These are phyloP conservation scores for Neonectria magnoliae DNA, from an alignment of 2,329 filamentous ascomycete genomes.

Conservation along the genomic window DNA sequence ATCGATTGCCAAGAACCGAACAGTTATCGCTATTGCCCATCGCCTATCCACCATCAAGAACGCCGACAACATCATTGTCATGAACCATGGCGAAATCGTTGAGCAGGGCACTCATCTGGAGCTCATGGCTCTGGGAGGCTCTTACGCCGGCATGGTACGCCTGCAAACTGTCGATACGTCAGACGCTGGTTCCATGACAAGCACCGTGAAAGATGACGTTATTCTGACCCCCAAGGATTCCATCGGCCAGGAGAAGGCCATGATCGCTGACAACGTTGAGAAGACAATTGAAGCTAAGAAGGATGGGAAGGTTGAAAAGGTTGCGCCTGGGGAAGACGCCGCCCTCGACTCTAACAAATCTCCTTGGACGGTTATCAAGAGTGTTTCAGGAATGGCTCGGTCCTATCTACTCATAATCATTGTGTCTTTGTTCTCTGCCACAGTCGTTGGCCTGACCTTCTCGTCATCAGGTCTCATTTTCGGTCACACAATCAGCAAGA, in stretches of 20 bases:
- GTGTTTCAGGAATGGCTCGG: conserved; percentile 50
- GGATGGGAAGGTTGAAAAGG: conserved; percentile 47
- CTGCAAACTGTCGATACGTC: conserved; percentile 52
- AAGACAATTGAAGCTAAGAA: conserved; percentile 51
- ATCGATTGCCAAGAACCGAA: conserved; percentile 61
- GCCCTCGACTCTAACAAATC: conserved; percentile 54
- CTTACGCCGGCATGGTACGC: conserved; percentile 64
- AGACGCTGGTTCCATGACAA: conserved; percentile 44
- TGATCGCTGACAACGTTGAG: conserved; percentile 42
- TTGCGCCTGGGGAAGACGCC: conserved; percentile 45
- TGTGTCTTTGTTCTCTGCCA: conserved; percentile 53
- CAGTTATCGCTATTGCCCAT: conserved; percentile 74
- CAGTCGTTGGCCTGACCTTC: conserved; percentile 66
- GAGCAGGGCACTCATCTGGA: conserved; percentile 73
- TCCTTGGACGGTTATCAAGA: conserved; percentile 51
- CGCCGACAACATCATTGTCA: conserved; percentile 74
- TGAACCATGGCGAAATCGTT: conserved; percentile 67
- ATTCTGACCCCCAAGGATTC: conserved; percentile 51
- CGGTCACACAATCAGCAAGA: conserved; percentile 52
- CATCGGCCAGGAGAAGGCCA: conserved; percentile 47
- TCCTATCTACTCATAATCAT: conserved; percentile 53
- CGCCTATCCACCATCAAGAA: conserved; percentile 69
- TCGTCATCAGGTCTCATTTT: conserved; percentile 64
- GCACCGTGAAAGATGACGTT: conserved; percentile 53
- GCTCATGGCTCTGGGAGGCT: conserved; percentile 60